Conservation (phyloP, 2,329 filamentous ascomycete species). For the Orbilia brochopaga region DNA sequence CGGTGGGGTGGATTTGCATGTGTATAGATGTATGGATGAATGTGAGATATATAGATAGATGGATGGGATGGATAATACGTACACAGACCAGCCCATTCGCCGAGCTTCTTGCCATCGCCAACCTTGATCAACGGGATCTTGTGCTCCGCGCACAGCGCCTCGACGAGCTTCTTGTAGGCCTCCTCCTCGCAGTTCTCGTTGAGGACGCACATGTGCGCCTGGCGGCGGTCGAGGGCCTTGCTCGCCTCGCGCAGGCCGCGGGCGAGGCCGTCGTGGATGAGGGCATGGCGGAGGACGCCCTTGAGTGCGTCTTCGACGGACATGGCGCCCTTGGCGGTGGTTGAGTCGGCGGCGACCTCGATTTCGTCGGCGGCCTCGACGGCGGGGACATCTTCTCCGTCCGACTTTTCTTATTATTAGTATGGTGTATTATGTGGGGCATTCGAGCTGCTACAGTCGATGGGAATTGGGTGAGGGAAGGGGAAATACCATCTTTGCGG, state of each 20-base stretch:
- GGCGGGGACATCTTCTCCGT: slow-evolving; percentile 96
- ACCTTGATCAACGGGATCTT: slow-evolving; percentile 99
- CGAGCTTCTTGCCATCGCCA: slow-evolving; percentile 98
- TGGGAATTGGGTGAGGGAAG: background rate
- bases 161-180: slow-evolving; percentile 99
- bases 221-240: slow-evolving; percentile 97
- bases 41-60: slow-evolving; percentile 15
- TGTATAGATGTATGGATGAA: background rate
- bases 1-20: too few species aligned
- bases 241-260: slow-evolving; percentile 97
- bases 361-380: slow-evolving; percentile 81
- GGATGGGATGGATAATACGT: slow-evolving; percentile 63
- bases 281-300: slow-evolving; percentile 96
- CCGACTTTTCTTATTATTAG: slow-evolving; percentile 72
- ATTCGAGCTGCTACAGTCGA: too few species aligned
- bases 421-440: background rate
- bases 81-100: slow-evolving; percentile 99
- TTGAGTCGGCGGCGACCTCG: slow-evolving; percentile 90
- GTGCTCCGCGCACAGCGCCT: slow-evolving; percentile 98
- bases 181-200: slow-evolving; percentile 99
- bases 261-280: slow-evolving; percentile 99
- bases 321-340: slow-evolving; percentile 84
- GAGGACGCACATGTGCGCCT: slow-evolving; percentile 99
- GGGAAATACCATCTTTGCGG: slow-evolving; percentile 40
- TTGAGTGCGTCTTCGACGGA: slow-evolving; percentile 97